These are phyloP conservation scores for Senna tora DNA, from an alignment of 306 rosid species.

Conservation along the genomic window DNA sequence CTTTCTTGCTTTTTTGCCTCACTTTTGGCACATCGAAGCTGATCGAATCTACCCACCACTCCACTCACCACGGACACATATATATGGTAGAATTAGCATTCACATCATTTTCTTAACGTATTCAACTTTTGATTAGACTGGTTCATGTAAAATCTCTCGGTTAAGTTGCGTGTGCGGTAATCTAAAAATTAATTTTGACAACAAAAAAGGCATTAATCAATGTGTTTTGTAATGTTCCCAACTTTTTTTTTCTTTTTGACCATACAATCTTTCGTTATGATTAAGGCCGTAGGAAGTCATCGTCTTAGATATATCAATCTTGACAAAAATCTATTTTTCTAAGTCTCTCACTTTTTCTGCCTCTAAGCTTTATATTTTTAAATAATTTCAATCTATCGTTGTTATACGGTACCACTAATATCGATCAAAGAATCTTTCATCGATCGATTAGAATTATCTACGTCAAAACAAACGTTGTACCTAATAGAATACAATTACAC, in stretches of 20 bases:
- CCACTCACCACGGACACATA: no score
- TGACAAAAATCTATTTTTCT: slow-evolving; percentile 21
- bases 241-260: slow-evolving; percentile 37
- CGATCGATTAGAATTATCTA: no score
- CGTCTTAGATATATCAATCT: slow-evolving; percentile 32
- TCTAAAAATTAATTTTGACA: neutral
- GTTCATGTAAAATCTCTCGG: slow-evolving; percentile 6
- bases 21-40: slow-evolving; percentile 43
- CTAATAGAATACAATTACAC: no score
- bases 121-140: neutral
- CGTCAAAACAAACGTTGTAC: no score
- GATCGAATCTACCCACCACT: slow-evolving; percentile 37
- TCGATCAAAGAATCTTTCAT: no score
- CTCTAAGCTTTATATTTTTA: slow-evolving; percentile 26
- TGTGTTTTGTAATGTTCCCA: slow-evolving; percentile 18
- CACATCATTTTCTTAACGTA: no score
- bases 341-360: no score
- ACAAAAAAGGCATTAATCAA: neutral
- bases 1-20: slow-evolving; percentile 56
- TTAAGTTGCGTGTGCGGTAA: slow-evolving; percentile 30
- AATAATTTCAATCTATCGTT: no score
- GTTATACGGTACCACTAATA: no score
- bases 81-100: neutral
- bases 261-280: slow-evolving; percentile 37
- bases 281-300: slow-evolving; percentile 24